Evolutionary conservation across 2,329 filamentous ascomycete species (phyloP).

Genomic region (Dactylonectria macrodidyma): DNA sequence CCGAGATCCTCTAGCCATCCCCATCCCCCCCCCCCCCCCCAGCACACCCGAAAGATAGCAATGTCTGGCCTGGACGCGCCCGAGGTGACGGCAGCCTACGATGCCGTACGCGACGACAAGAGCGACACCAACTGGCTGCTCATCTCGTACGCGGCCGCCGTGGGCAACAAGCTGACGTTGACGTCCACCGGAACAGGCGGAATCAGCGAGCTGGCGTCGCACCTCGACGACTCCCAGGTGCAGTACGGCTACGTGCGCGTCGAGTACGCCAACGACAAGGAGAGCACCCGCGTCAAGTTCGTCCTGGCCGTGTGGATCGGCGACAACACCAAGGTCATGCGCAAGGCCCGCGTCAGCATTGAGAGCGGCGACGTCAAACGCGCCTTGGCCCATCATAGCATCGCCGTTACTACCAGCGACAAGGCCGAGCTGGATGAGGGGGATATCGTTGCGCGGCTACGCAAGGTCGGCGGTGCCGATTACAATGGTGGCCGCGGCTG

Average conservation of each 20-base stretch:
- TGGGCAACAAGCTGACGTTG: conserved; percentile 71
- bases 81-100: conserved; percentile 76
- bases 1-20: not conserved
- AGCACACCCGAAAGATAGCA: not conserved
- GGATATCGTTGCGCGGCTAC: conserved; percentile 72
- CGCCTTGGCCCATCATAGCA: conserved; percentile 75
- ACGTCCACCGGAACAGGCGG: conserved; percentile 73
- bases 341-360: conserved; percentile 78
- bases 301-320: conserved; percentile 79
- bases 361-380: conserved; percentile 77
- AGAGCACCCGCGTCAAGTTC: conserved; percentile 79
- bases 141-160: conserved; percentile 70
- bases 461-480: conserved; percentile 79
- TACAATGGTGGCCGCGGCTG: conserved; percentile 77
- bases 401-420: conserved; percentile 75
- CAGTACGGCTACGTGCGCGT: conserved; percentile 77
- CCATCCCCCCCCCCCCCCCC: too few species aligned
- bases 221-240: conserved; percentile 72
- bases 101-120: conserved; percentile 77
- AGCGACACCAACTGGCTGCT: conserved; percentile 77
- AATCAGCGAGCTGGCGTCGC: conserved; percentile 68
- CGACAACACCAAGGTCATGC: conserved; percentile 75
- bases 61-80: conserved; percentile 72
- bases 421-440: conserved; percentile 72
- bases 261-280: conserved; percentile 80